A percentile compares a stretch with the other conserved stretches of the same genome.
Evolutionary conservation across 2,329 filamentous ascomycete species (phyloP).

Genomic region (Diplodia scrobiculata): DNA sequence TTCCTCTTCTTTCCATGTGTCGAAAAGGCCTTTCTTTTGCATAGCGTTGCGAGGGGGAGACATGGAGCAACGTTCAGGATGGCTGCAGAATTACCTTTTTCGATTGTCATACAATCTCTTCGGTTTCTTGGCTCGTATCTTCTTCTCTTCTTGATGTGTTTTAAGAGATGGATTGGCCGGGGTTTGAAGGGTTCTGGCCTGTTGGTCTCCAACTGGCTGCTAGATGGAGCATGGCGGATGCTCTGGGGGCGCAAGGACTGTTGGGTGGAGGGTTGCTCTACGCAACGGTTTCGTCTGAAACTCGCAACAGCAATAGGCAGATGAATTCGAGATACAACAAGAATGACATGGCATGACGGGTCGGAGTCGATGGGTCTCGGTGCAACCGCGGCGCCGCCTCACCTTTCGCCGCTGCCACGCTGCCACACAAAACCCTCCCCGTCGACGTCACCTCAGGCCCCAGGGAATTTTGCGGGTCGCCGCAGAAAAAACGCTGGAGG

Average conservation of each 20-base stretch:
- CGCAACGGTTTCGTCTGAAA: neutral
- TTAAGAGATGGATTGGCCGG: neutral
- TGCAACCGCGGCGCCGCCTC: slow-evolving; percentile 20
- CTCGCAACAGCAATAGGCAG: neutral
- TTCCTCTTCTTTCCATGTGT: neutral
- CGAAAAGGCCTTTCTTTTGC: slow-evolving; percentile 5
- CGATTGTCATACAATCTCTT: neutral
- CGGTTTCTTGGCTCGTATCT: neutral
- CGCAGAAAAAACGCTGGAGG: neutral
- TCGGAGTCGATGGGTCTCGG: neutral
- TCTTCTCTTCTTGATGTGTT: slow-evolving; percentile 1
- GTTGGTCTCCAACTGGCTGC: neutral
- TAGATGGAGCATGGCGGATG: neutral
- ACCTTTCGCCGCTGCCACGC: neutral
- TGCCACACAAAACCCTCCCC: neutral
- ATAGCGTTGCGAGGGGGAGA: slow-evolving; percentile 13
- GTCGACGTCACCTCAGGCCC: slow-evolving; percentile 1
- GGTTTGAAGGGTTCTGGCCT: neutral
- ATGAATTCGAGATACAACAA: neutral
- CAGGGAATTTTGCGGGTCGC: slow-evolving; percentile 12
- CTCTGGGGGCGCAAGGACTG: neutral
- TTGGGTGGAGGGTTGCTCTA: neutral
- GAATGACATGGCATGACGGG: neutral
- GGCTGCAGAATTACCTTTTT: neutral
- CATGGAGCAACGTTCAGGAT: neutral